Base-by-base conservation (phyloP, 2,329 filamentous ascomycete genomes). In the Cladosporium oxysporum region DNA sequence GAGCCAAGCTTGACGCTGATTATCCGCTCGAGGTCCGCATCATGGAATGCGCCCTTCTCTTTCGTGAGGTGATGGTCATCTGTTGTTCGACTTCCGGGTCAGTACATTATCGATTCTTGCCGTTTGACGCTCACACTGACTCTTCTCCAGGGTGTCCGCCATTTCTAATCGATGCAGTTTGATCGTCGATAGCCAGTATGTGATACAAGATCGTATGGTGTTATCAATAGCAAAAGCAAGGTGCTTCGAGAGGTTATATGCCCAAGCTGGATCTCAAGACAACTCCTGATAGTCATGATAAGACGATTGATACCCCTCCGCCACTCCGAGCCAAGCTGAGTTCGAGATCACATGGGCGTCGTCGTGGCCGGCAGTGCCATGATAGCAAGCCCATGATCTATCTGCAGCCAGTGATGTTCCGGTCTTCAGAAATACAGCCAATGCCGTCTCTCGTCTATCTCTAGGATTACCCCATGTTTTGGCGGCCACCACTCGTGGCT, bases 271-370 rank as follows among this genome's bases (percentile, higher is more conserved):
- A 26, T 52, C 12, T 52, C 49, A 26, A 28, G 49, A 52, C 23
- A 29, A 29, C 28, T 52, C 49, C 49, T 52, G 49, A 52, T 52
- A 52, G 3, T 28, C 49, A 28, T 52, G 49, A 52, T 52, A 52
- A 52, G 49, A 52, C 49, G 49, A 52, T 52, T 52, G 49, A 47
- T 47, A 47, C 41, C 41, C 41, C 41, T 47, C 41, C 49, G 49
- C 23, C 28, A 8, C 12, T 29, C 28, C 49, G 14, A 26, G 49
- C 23, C 23, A 52, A 52, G 23, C 23, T 29, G 23, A 52, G 49
- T 52, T 52, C 49, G 23, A 52, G 26, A 52, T 52, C 28, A 29
- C 49, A 52, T 16, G 28, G 23, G 29, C 49, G 49, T 52, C n/a
- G 41, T 47, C 49, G 23, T 52, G 49, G 49, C 49, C 7, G 28